Conservation (phyloP, 1,284 basidiomycete genomes). For the Ganoderma sinense region DNA sequence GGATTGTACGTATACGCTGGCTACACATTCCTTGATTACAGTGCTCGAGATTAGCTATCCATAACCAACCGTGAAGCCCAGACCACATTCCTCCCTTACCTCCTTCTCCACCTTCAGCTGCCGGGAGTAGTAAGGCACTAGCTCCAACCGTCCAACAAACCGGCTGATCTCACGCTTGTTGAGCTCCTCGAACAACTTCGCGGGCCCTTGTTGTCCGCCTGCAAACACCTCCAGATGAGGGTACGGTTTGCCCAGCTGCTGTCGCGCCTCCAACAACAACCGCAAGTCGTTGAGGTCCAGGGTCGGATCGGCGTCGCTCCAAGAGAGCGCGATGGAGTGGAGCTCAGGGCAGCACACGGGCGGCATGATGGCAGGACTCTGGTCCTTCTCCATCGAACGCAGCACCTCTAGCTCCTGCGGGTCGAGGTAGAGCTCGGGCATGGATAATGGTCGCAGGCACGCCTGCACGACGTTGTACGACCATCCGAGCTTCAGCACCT, state of each 20-base stretch:
- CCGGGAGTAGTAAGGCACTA: background rate
- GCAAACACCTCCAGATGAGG: background rate
- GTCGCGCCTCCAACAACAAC: background rate
- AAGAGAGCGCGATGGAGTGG: background rate
- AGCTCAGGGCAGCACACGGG: constrained; percentile 6
- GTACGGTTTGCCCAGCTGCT: background rate
- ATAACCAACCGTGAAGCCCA: background rate
- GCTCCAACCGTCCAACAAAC: constrained; percentile 4
- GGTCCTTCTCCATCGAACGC: background rate
- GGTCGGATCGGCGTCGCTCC: background rate
- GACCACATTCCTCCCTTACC: background rate
- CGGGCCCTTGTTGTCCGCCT: background rate
- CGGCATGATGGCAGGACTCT: background rate
- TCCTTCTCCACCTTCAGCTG: background rate
- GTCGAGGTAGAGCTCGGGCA: constrained; percentile 33
- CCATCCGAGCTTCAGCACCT: constrained; percentile 51
- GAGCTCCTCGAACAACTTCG: background rate
- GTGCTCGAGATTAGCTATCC: no score
- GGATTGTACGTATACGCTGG: background rate
- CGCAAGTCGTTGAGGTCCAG: background rate
- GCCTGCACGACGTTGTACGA: constrained; percentile 42
- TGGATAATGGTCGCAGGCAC: constrained; percentile 34
- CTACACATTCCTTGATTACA: background rate
- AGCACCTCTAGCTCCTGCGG: constrained; percentile 27
- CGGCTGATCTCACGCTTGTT: background rate